Evolutionary conservation across 2,329 filamentous ascomycete genomes (phyloP), one percentile per base, ranked within the genome.

Genomic region (Elsinoe necatrix): DNA sequence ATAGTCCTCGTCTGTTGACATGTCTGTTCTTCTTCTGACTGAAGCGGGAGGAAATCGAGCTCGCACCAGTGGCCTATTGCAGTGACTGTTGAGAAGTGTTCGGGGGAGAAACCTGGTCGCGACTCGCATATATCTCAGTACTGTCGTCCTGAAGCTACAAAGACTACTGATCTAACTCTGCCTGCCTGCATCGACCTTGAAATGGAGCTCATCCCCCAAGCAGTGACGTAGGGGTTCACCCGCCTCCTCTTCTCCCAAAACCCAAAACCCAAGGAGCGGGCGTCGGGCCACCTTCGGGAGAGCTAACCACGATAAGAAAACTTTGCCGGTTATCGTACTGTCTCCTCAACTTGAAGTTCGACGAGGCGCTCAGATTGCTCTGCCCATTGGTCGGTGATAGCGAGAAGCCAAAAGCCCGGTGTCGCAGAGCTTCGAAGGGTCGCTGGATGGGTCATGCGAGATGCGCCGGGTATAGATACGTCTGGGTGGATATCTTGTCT

Each of bases 1-100:
- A 76, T 95, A 96, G 60, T 87, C 86, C 60, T 87, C 83, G 77
- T 95, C 89, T 55, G 83, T 85, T 6, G 83, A 81, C 85, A 88
- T 89, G 14, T 57, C 75, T 57, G 29, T 16, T 4, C 3, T 45
- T 23, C 21, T 23, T 23, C 7, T 29, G 27, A 29, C 27, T 29
- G 27, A 9, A 29, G 27, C 27, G 4, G 27, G 27, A 29, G 27
- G 27, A 4, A 29, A 29, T 29, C 27, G 27, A 29, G 27, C 27
- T 29, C 27, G 27, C 4, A 29, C 4, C 20, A n/a, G 25, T 14
- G 5, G 21, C 9, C 34, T 37, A 3, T 12, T 37, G 20, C 2
- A n/a, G 18, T 12, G 41, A 14, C 9, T 45, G 41, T 4, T 45
- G 20, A 25, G 2, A 9, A 29, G 41, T 9, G 20, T 4, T 45